Percentiles rank a stretch among this genome's conserved stretches.
These are phyloP conservation scores for Plasmodium coatneyi DNA, from an alignment of 169 alveolate genomes.

Conservation along the genomic window DNA sequence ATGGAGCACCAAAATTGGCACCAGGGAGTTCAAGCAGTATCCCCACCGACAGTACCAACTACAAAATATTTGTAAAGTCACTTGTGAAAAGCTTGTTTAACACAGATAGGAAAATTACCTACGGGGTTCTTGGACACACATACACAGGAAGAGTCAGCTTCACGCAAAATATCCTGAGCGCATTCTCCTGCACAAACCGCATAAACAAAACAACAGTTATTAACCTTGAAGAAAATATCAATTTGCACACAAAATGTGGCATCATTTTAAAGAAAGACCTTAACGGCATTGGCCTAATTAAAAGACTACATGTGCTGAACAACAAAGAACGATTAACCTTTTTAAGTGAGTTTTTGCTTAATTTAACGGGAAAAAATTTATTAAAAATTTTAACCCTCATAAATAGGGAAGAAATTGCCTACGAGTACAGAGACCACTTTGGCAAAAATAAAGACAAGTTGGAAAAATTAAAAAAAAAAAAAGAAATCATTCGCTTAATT, in stretches of 20 bases:
- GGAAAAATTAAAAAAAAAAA: constrained; percentile 19
- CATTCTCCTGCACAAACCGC: not conserved
- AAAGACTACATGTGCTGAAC: constrained; percentile 32
- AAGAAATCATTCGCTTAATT: constrained; percentile 11
- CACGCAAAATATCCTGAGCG: constrained; percentile 5
- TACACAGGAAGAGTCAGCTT: constrained; percentile 67
- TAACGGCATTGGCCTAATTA: constrained; percentile 31
- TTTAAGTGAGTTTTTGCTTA: constrained; percentile 35
- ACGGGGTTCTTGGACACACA: constrained; percentile 61
- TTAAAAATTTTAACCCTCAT: not conserved
- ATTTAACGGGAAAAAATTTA: constrained; percentile 25
- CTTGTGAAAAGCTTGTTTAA: not conserved
- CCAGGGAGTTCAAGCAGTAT: not conserved
- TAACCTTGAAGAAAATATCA: constrained; percentile 22
- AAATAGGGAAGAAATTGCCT: not conserved
- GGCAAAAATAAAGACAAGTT: not conserved
- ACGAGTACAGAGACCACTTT: not conserved
- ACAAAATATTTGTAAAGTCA: not conserved
- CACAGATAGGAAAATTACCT: constrained; percentile 25
- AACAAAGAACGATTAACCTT: constrained; percentile 2
- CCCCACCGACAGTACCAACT: not conserved
- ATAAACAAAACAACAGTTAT: not conserved
- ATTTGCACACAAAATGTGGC: constrained; percentile 37
- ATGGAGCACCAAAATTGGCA: not conserved
- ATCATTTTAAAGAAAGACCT: constrained; percentile 41